Evolutionary conservation across 164 flowering plant genomes (phyloP).

Genomic region (Houttuynia cordata): DNA sequence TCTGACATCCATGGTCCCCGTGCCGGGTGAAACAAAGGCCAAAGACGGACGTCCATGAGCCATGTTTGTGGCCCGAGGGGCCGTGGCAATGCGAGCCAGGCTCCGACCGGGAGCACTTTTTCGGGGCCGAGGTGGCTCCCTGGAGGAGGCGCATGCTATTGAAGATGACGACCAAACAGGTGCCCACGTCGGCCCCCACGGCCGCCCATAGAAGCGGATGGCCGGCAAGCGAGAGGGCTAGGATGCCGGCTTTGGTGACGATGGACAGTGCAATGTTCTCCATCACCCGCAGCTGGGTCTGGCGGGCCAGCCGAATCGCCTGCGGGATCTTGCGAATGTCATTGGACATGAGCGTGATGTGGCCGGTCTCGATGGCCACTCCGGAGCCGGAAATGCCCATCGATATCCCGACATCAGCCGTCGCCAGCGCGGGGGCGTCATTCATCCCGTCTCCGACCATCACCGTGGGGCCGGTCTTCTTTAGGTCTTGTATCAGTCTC

Average conservation of each 20-base stretch:
- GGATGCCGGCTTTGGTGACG: slow-evolving; percentile 45
- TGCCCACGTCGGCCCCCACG: slow-evolving; percentile 76
- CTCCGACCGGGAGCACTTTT: not conserved
- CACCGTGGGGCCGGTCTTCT: slow-evolving; percentile 48
- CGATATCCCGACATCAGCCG: slow-evolving; percentile 84
- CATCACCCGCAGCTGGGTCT: slow-evolving; percentile 35
- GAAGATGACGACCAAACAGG: slow-evolving; percentile 71
- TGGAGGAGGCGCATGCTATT: slow-evolving; percentile 76
- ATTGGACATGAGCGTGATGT: slow-evolving; percentile 77
- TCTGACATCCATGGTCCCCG: not conserved
- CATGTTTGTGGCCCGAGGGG: not conserved
- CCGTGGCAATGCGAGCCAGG: not conserved
- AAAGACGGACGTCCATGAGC: not conserved
- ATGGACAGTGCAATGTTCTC: slow-evolving; percentile 58
- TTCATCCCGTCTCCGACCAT: slow-evolving; percentile 95
- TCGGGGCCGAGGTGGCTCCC: slow-evolving; percentile 11
- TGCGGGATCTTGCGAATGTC: slow-evolving; percentile 66
- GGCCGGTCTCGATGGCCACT: slow-evolving; percentile 73
- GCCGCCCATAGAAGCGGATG: slow-evolving; percentile 94
- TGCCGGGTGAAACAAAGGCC: not conserved
- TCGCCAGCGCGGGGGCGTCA: slow-evolving; percentile 88
- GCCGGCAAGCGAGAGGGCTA: slow-evolving; percentile 63
- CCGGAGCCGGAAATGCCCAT: slow-evolving; percentile 97
- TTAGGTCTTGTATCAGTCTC: slow-evolving; percentile 34
- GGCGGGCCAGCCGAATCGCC: slow-evolving; percentile 42